Evolutionary conservation across 2,329 filamentous ascomycete species (phyloP).

Genomic region (Blastomyces gilchristii): DNA sequence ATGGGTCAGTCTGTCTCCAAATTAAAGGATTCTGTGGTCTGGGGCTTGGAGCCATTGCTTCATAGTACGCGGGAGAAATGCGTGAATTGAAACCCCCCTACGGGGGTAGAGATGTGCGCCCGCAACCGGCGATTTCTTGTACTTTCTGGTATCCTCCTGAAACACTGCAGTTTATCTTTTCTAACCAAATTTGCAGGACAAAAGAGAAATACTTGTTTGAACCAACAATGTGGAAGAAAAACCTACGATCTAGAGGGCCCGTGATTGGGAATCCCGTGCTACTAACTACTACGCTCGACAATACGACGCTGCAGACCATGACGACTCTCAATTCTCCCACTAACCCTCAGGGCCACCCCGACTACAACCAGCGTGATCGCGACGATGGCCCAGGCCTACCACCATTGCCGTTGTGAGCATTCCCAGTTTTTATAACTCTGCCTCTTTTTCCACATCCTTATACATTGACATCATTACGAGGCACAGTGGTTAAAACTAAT

Average conservation of each 20-base stretch:
- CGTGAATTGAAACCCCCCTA: background rate
- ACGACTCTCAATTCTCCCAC: conserved; percentile 25
- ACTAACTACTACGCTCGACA: conserved; percentile 38
- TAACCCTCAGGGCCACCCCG: background rate
- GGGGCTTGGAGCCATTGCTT: conserved; percentile 5
- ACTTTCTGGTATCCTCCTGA: background rate
- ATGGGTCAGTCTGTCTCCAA: background rate
- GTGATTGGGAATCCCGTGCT: conserved; percentile 38
- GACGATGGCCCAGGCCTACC: conserved; percentile 27
- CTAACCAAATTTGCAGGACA: background rate
- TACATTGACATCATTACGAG: background rate
- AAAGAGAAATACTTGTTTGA: background rate
- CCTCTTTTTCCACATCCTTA: background rate
- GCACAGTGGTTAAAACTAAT: background rate
- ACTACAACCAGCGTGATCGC: background rate
- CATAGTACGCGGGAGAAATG: background rate
- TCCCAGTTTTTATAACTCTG: background rate
- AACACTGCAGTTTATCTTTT: conserved; percentile 9
- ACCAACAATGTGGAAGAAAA: conserved; percentile 46
- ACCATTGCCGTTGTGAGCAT: conserved; percentile 31
- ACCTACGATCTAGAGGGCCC: conserved; percentile 36
- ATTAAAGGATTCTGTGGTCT: background rate
- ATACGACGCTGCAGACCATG: conserved; percentile 34
- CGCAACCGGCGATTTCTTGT: background rate
- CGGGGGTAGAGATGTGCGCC: background rate